These are phyloP conservation scores for Thraustochytrium sp. DNA, from an alignment of 352 stramenopile species.

Conservation along the genomic window DNA sequence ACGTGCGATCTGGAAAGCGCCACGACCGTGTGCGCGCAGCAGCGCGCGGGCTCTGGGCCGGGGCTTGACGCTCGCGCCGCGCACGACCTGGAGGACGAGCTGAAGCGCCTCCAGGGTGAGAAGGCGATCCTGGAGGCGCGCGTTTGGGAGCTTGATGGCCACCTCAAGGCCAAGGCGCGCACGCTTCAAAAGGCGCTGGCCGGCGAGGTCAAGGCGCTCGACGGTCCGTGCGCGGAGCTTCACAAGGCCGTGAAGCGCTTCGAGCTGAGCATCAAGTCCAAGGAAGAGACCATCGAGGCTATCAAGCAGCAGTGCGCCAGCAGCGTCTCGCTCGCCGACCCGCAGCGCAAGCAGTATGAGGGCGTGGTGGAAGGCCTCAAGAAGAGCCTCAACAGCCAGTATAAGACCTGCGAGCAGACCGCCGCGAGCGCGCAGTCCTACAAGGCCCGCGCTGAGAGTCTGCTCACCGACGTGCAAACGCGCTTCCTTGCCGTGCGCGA, in stretches of 20 bases:
- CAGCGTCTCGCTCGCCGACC: neutral
- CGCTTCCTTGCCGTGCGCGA: neutral
- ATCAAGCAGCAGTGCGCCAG: neutral
- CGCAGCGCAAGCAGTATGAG: neutral
- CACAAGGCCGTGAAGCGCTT: neutral
- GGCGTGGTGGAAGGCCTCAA: neutral
- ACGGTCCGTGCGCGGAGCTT: neutral
- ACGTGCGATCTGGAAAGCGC: neutral
- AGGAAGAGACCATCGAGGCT: neutral
- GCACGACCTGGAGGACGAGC: neutral
- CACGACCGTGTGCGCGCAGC: neutral
- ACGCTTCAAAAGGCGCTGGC: neutral
- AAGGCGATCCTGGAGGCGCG: neutral
- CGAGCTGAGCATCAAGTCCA: neutral
- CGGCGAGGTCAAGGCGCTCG: neutral
- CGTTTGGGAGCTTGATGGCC: neutral
- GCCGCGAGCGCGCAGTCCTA: neutral
- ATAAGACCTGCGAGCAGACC: neutral
- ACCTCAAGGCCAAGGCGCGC: neutral
- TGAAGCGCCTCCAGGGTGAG: neutral
- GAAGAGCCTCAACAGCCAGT: neutral
- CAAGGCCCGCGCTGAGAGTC: neutral
- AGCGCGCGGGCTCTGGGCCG: neutral
- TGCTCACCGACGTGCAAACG: neutral
- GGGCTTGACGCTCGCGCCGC: neutral